Percentiles rank a stretch among this genome's conserved stretches.
These are phyloP conservation scores for Exophiala phaeomuriformis DNA, from an alignment of 2,329 filamentous ascomycete species.

Conservation along the genomic window DNA sequence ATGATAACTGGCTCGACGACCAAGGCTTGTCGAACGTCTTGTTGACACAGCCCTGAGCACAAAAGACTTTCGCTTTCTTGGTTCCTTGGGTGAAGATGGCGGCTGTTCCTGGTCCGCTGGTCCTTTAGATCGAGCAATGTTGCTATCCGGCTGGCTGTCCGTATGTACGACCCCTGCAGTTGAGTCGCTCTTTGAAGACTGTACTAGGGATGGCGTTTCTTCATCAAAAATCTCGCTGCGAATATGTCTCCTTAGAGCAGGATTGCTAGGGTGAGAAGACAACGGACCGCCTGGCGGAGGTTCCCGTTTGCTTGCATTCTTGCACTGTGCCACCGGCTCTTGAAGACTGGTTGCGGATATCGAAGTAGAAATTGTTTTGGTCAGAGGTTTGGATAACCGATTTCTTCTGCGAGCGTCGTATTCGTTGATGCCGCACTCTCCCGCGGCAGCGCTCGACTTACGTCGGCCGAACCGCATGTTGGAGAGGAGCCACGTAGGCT, in stretches of 20 bases:
- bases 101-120: slow-evolving; percentile 1
- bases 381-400: slow-evolving; percentile 26
- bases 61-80: slow-evolving; percentile 15
- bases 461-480: slow-evolving; percentile 19
- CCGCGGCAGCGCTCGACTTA: slow-evolving; percentile 9
- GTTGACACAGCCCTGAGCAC: slow-evolving; percentile 14
- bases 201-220: slow-evolving; percentile 2
- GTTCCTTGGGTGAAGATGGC: slow-evolving; percentile 11
- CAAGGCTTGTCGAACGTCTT: slow-evolving; percentile 12
- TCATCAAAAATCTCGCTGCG: slow-evolving; percentile 6
- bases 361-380: slow-evolving; percentile 15
- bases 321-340: slow-evolving; percentile 6
- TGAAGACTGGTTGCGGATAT: slow-evolving; percentile 13
- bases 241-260: slow-evolving; percentile 9
- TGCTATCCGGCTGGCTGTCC: slow-evolving; percentile 17
- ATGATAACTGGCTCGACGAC: slow-evolving; percentile 9
- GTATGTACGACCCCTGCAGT: slow-evolving; percentile 19
- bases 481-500: not conserved
- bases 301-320: slow-evolving; percentile 12
- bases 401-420: slow-evolving; percentile 22
- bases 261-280: slow-evolving; percentile 9
- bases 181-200: slow-evolving; percentile 9
- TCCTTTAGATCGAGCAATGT: not conserved
- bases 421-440: slow-evolving; percentile 8
- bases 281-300: slow-evolving; percentile 5